Evolutionary conservation across 805 yeast genomes (phyloP).

Genomic region (Kuraishia piskuri): DNA sequence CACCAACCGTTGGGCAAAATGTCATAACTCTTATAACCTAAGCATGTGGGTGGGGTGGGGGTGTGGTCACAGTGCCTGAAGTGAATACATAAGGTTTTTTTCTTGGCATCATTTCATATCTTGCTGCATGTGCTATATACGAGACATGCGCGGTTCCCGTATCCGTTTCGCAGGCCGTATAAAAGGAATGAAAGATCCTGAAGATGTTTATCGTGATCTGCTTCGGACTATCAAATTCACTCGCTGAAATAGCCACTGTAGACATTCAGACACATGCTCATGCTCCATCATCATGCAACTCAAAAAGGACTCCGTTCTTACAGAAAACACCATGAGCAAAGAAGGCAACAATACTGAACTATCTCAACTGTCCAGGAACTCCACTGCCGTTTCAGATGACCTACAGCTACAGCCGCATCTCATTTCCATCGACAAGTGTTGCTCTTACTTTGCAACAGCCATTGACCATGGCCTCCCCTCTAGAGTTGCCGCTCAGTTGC

Average conservation of each 20-base stretch:
- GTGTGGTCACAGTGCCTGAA: not conserved
- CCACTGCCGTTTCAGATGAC: not conserved
- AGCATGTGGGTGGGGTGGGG: too few species aligned
- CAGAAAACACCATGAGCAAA: not conserved
- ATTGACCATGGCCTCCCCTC: constrained; percentile 38
- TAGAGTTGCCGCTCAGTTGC: constrained; percentile 19
- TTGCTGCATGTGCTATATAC: not conserved
- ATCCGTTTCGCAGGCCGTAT: not conserved
- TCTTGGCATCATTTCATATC: not conserved
- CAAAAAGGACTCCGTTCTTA: not conserved
- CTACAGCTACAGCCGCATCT: not conserved
- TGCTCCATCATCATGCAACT: not conserved
- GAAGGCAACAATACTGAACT: not conserved
- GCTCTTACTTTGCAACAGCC: constrained; percentile 23
- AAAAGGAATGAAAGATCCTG: not conserved
- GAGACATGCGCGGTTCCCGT: not conserved
- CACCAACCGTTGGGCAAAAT: too few species aligned
- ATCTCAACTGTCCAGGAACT: not conserved
- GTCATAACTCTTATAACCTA: too few species aligned
- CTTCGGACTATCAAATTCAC: not conserved
- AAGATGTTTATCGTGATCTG: too few species aligned
- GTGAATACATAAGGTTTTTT: not conserved
- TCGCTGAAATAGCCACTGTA: not conserved
- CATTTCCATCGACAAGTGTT: not conserved
- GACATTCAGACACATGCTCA: too few species aligned